A percentile compares a stretch with the other conserved stretches of the same genome.
phyloP scores from a whole-genome alignment of 768 basidiomycete genomes.

The Hypholoma sublateritium region DNA sequence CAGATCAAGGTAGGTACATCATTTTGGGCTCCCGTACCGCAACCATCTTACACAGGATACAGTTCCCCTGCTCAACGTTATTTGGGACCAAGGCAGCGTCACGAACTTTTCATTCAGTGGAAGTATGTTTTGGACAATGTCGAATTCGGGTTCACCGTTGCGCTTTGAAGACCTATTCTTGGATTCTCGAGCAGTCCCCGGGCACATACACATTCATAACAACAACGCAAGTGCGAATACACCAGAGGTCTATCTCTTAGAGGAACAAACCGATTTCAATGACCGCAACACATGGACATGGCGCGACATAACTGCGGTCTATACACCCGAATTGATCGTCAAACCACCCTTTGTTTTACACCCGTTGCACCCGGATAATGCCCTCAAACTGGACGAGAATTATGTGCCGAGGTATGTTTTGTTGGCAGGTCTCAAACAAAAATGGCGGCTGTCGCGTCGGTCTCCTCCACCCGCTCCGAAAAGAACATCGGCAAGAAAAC shows the following conservation, averaged over 20 bases:
- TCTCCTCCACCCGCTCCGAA: neutral
- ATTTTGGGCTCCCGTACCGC: too few species aligned
- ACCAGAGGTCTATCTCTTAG: neutral
- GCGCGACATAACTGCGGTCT: neutral
- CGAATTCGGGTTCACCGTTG: neutral
- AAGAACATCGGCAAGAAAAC: too few species aligned
- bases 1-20: too few species aligned
- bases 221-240: neutral
- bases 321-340: neutral
- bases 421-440: neutral
- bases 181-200: neutral
- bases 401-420: neutral
- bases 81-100: neutral
- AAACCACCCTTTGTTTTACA: neutral
- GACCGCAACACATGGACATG: neutral
- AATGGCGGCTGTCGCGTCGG: neutral
- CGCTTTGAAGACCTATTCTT: neutral
- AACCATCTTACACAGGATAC: too few species aligned
- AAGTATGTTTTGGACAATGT: neutral
- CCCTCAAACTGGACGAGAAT: neutral
- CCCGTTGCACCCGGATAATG: neutral
- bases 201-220: neutral
- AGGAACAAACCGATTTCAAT: neutral
- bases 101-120: neutral
- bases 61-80: too few species aligned